Base-by-base conservation (phyloP, 202 grass and related monocot species). In the Zoysia matrella region DNA sequence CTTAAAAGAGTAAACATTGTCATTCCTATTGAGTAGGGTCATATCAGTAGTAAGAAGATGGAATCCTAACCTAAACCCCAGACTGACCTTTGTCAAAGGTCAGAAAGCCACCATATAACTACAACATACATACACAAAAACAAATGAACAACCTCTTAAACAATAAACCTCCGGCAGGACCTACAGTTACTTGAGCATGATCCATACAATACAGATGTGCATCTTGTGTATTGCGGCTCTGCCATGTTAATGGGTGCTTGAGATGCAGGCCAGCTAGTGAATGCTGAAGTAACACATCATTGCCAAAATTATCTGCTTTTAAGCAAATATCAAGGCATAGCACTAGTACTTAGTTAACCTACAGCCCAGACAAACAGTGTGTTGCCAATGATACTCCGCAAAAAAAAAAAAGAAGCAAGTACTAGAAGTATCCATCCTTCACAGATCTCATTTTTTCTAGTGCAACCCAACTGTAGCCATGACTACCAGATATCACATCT, bases 241-340 rank as follows among this genome's bases (percentile, higher is more conserved):
- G 2, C 18, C 39, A 67, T 53, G 14, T 7, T 60, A 54, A 8
- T 45, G 1, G 47, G 16, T 72, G 50, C 4, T 42, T 13, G 45
- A 45, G 3, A 52, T 36, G 7, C 4, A 18, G 8, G 3, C 45
- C 47, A 76, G 54, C 4, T 4, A 4, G 14, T 71, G 52, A 41
- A 72, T 6, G 22, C 30, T 57, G 11, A 4, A 43, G 15, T 77
- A 87, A 77, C 18, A 75, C 42, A 65, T 70, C 15, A 2, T 43
- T 65, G 30, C 48, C 46, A 36, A 52, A 60, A 13, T 51, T 52
- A 13, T 72, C 45, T 78, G 15, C 36, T 67, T 7, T 42, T 83
- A 71, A 83, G 11, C 7, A 54, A 73, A 78, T 67, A 79, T 60
- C 52, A 11, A 53, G 68, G 0, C 68, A 80, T n/a, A 9, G 41